Conservation (phyloP, 768 basidiomycete genomes). For the Boletus edulis region DNA sequence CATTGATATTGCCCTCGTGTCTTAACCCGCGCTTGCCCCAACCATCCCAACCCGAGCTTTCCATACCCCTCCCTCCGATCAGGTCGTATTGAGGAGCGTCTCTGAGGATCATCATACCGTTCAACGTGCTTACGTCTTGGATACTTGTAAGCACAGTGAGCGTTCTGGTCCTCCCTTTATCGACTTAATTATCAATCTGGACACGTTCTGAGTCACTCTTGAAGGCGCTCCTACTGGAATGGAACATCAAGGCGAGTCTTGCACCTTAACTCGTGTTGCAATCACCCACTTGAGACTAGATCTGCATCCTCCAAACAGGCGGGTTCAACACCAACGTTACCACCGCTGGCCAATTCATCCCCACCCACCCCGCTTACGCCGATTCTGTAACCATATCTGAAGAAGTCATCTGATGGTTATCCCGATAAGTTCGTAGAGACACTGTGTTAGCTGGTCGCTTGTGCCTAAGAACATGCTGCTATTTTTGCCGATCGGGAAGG, state of each 20-base stretch:
- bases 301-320: conserved; percentile 17
- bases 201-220: conserved; percentile 1
- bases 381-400: not conserved
- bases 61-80: too few relatives aligned
- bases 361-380: conserved; percentile 6
- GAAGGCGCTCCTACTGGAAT: conserved; percentile 10
- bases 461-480: not conserved
- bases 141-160: conserved; percentile 13
- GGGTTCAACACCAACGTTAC: conserved; percentile 14
- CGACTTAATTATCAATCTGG: not conserved
- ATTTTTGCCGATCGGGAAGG: conserved; percentile 10
- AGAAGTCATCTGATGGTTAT: conserved; percentile 2
- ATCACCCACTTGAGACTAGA: not conserved
- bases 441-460: not conserved
- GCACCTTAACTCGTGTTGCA: too few relatives aligned
- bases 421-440: conserved; percentile 12
- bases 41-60: too few relatives aligned
- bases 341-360: not conserved
- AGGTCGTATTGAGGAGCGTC: not conserved
- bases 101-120: not conserved
- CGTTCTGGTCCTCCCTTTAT: not conserved
- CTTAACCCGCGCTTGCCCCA: too few relatives aligned
- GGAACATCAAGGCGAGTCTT: conserved; percentile 18
- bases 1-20: too few relatives aligned
- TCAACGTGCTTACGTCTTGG: not conserved